Percentiles rank a stretch among this genome's conserved stretches.
Conservation (phyloP, 805 yeast species). For the Osmozyma mogii region DNA sequence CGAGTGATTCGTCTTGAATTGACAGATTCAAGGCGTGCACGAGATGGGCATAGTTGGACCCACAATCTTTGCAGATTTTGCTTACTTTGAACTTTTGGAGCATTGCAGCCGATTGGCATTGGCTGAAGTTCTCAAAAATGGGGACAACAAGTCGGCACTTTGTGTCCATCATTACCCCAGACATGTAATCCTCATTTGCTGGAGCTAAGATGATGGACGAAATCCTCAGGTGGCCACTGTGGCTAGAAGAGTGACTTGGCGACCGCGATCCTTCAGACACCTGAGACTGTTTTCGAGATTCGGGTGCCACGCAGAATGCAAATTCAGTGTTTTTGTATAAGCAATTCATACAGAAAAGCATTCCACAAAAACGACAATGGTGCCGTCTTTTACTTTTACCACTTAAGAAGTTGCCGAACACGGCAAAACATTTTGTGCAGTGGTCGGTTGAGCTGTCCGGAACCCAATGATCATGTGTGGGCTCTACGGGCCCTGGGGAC, state of each 20-base stretch:
- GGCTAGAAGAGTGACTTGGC: constrained; percentile 2
- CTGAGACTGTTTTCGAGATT: too few relatives aligned
- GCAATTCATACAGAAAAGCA: constrained; percentile 15
- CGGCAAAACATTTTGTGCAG: constrained; percentile 36
- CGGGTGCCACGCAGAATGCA: constrained; percentile 6
- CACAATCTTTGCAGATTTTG: constrained; percentile 14
- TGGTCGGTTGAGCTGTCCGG: constrained; percentile 32
- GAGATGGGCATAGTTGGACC: constrained; percentile 10
- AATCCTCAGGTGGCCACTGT: background rate
- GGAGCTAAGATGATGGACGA: background rate
- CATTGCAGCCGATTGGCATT: constrained; percentile 4
- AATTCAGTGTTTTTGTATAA: constrained; percentile 13
- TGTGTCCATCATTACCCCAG: constrained; percentile 10
- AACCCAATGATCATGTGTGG: constrained; percentile 48
- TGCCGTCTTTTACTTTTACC: constrained; percentile 29
- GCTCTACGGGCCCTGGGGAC: constrained; percentile 22
- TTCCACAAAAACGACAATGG: constrained; percentile 23
- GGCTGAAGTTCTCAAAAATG: constrained; percentile 16
- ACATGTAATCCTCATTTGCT: constrained; percentile 4
- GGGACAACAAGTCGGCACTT: constrained; percentile 31
- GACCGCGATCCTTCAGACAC: constrained; percentile 1
- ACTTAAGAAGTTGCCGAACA: constrained; percentile 22
- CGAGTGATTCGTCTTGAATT: constrained; percentile 6
- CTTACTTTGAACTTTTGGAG: constrained; percentile 10
- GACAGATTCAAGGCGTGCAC: constrained; percentile 24